Conservation (phyloP, 164 flowering plant genomes). For the Protea cynaroides region DNA sequence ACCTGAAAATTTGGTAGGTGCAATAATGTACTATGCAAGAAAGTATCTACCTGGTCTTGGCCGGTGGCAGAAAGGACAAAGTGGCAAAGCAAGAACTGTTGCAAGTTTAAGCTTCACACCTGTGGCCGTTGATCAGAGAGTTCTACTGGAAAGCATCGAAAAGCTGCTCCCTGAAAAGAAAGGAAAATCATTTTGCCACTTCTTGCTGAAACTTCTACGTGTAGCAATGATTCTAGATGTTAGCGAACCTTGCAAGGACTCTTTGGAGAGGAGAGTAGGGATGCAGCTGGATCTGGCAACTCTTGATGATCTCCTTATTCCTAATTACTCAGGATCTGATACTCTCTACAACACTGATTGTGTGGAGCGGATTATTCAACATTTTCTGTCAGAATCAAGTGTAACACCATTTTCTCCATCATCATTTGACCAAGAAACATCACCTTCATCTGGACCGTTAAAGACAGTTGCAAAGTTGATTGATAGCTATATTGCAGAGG, state of each 20-base stretch:
- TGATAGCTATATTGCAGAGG: conserved; percentile 81
- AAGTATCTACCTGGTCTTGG: conserved; percentile 80
- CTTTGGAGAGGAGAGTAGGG: conserved; percentile 77
- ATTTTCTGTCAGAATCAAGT: conserved; percentile 53
- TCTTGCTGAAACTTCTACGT: conserved; percentile 77
- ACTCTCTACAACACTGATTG: conserved; percentile 70
- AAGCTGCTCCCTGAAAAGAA: conserved; percentile 71
- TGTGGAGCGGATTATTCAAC: conserved; percentile 58
- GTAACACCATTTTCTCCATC: conserved; percentile 51
- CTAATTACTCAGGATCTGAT: conserved; percentile 80
- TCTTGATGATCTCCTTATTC: conserved; percentile 73
- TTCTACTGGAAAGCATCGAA: conserved; percentile 57
- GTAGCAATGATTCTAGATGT: conserved; percentile 71
- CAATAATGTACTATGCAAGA: conserved; percentile 72
- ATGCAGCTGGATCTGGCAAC: conserved; percentile 78
- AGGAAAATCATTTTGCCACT: conserved; percentile 75
- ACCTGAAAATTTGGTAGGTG: conserved; percentile 63
- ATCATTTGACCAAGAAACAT: conserved; percentile 43
- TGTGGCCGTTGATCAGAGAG: conserved; percentile 54
- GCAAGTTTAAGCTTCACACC: conserved; percentile 66
- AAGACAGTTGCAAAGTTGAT: conserved; percentile 66
- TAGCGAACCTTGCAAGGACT: conserved; percentile 42
- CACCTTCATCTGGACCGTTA: conserved; percentile 52
- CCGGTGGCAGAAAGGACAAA: conserved; percentile 61
- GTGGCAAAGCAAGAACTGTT: conserved; percentile 41